phyloP scores from a whole-genome alignment of 805 yeast species.

The Candida boidinii region DNA sequence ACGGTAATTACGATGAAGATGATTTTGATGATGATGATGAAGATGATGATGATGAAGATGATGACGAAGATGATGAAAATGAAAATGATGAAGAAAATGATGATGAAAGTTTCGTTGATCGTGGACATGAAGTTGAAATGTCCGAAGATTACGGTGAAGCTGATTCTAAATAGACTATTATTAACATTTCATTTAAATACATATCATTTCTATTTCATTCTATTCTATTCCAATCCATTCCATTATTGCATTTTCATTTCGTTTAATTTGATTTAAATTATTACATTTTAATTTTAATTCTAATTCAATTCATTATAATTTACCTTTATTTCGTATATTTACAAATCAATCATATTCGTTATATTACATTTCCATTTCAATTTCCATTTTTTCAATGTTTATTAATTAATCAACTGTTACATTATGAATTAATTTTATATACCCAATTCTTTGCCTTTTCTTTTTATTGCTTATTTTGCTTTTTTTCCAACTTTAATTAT shows the following conservation, averaged over 20 bases:
- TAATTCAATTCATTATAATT: too few species aligned
- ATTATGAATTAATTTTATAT: too few species aligned
- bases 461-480: too few species aligned
- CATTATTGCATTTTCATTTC: not conserved
- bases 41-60: slow-evolving; percentile 57
- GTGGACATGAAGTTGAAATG: slow-evolving; percentile 37
- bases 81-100: slow-evolving; percentile 40
- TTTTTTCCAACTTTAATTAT: too few species aligned
- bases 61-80: slow-evolving; percentile 40
- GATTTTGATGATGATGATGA: slow-evolving; percentile 44
- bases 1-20: slow-evolving; percentile 57
- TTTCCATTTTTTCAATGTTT: too few species aligned
- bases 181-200: too few species aligned
- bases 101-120: slow-evolving; percentile 32
- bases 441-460: too few species aligned
- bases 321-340: too few species aligned
- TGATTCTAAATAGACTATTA: slow-evolving; percentile 13
- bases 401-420: too few species aligned
- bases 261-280: not conserved
- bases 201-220: not conserved
- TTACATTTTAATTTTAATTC: too few species aligned
- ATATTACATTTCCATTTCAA: too few species aligned
- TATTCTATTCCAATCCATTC: not conserved
- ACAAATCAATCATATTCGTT: too few species aligned
- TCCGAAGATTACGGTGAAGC: slow-evolving; percentile 35